Evolutionary conservation across 1,284 basidiomycete genomes (phyloP).

Genomic region (Ceratobasidium theobromae): DNA sequence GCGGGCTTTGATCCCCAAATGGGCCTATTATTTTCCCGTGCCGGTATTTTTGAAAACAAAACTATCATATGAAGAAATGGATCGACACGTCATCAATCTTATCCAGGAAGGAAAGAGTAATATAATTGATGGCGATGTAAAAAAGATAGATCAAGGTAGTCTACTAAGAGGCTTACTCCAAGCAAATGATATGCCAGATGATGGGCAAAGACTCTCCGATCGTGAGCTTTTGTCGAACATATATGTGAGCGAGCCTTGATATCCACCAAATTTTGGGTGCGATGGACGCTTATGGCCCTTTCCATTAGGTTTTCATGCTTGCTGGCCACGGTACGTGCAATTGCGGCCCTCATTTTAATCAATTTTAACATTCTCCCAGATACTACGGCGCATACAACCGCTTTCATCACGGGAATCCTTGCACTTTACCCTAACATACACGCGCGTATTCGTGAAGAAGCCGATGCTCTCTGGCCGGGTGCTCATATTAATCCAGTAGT

Average conservation of each 20-base stretch:
- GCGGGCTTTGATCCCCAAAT: neutral
- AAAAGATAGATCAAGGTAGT: neutral
- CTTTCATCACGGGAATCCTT: conserved; percentile 6
- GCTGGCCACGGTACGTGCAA: conserved; percentile 9
- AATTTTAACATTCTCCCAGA: neutral
- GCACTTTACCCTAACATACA: conserved; percentile 26
- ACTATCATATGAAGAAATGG: conserved; percentile 4
- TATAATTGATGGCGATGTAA: neutral
- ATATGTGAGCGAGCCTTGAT: neutral
- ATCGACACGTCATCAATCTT: neutral
- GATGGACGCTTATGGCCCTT: neutral
- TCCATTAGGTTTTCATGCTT: neutral
- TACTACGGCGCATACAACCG: conserved; percentile 1
- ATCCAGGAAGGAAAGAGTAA: neutral
- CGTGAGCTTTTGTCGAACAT: conserved; percentile 1
- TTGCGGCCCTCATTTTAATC: neutral
- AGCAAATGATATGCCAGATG: neutral
- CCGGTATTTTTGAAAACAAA: neutral
- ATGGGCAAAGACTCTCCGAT: conserved; percentile 1
- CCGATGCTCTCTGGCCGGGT: conserved; percentile 2
- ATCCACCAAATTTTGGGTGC: neutral
- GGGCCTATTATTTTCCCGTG: neutral
- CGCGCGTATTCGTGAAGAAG: conserved; percentile 2
- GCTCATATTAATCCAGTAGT: neutral
- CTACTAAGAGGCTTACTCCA: conserved; percentile 1